A percentile compares a stretch with the other conserved stretches of the same genome.
Conservation (phyloP, 306 rosid species). For the Dryas octopetala region DNA sequence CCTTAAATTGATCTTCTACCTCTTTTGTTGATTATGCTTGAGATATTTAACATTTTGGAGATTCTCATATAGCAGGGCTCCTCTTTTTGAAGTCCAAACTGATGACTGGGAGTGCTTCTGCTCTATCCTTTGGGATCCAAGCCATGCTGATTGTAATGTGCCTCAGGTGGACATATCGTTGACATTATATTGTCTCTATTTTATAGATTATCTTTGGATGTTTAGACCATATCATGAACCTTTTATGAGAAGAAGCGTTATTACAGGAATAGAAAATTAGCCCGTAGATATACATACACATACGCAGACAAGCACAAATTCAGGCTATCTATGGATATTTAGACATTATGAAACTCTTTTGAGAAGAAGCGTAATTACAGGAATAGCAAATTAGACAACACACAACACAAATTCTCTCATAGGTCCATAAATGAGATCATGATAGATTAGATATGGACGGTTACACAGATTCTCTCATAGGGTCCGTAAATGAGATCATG, state of each 20-base stretch:
- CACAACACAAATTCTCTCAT: not conserved
- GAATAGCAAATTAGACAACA: no score
- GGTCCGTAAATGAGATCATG: not conserved
- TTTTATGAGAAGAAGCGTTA: not conserved
- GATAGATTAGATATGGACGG: not conserved
- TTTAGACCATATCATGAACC: not conserved
- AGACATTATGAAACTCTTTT: no score
- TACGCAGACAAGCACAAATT: not conserved
- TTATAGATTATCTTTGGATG: not conserved
- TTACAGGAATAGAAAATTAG: not conserved
- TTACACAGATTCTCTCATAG: not conserved
- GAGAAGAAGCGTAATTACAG: no score
- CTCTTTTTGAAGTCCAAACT: conserved; percentile 52
- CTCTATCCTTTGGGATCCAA: conserved; percentile 49
- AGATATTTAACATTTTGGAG: conserved; percentile 14
- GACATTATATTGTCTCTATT: not conserved
- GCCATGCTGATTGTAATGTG: conserved; percentile 52
- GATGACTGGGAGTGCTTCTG: conserved; percentile 60
- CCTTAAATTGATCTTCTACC: not conserved
- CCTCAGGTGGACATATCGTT: conserved; percentile 46
- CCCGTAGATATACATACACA: not conserved
- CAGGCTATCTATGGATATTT: no score
- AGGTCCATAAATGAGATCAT: not conserved
- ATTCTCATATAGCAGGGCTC: conserved; percentile 39
- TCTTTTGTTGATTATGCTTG: not conserved